These are phyloP conservation scores for Vitis riparia DNA, from an alignment of 164 flowering plant genomes.

Conservation along the genomic window DNA sequence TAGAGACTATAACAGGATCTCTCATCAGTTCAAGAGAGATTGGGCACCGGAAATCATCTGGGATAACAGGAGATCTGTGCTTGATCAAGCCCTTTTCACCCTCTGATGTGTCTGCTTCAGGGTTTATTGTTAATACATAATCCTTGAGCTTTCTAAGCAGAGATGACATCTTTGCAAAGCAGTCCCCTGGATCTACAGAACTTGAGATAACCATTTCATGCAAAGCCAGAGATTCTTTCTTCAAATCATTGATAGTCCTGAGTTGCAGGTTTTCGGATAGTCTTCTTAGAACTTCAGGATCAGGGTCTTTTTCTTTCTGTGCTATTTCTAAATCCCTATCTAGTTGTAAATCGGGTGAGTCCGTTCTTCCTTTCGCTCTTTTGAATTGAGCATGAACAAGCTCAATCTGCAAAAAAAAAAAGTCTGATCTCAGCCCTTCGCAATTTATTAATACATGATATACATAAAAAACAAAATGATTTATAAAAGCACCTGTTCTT, in stretches of 20 bases:
- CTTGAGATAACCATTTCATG: slow-evolving; percentile 63
- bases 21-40: slow-evolving; percentile 92
- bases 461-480: background rate
- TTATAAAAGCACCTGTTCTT: slow-evolving; percentile 61
- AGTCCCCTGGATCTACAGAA: slow-evolving; percentile 53
- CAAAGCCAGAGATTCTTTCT: slow-evolving; percentile 68
- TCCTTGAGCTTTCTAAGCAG: slow-evolving; percentile 72
- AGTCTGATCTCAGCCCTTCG: background rate
- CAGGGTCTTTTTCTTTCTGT: slow-evolving; percentile 51
- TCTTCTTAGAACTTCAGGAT: slow-evolving; percentile 47
- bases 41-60: slow-evolving; percentile 95
- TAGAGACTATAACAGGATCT: slow-evolving; percentile 95
- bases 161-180: slow-evolving; percentile 57
- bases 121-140: slow-evolving; percentile 41
- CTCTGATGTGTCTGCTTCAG: slow-evolving; percentile 47
- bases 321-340: slow-evolving; percentile 56
- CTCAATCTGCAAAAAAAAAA: slow-evolving; percentile 48
- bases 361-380: slow-evolving; percentile 67
- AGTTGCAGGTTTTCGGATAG: slow-evolving; percentile 81
- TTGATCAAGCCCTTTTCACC: slow-evolving; percentile 47
- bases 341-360: slow-evolving; percentile 57
- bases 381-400: slow-evolving; percentile 83
- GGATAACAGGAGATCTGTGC: slow-evolving; percentile 86
- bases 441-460: background rate
- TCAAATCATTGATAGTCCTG: slow-evolving; percentile 64